Conservation (phyloP, 2,329 filamentous ascomycete species). For the Calonectria montana region DNA sequence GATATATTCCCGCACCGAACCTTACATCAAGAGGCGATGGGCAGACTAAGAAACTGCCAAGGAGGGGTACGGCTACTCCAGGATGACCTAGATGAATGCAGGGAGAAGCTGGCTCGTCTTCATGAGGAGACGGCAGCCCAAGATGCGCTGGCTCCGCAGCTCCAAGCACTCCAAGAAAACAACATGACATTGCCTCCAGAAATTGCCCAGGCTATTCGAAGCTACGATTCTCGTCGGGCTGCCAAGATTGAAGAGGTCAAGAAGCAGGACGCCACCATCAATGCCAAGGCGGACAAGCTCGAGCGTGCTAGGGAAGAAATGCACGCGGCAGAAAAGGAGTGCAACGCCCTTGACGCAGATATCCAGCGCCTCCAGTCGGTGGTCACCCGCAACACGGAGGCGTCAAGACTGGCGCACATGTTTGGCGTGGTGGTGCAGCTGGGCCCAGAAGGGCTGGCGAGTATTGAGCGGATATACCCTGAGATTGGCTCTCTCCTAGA, state of each 20-base stretch:
- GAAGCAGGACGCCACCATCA: slow-evolving; percentile 36
- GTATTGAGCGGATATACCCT: slow-evolving; percentile 44
- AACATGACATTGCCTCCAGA: slow-evolving; percentile 42
- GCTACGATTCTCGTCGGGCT: slow-evolving; percentile 38
- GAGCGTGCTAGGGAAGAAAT: slow-evolving; percentile 32
- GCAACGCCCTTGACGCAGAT: slow-evolving; percentile 34
- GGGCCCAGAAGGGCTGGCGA: slow-evolving; percentile 40
- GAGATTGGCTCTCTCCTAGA: slow-evolving; percentile 44
- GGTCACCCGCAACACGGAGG: slow-evolving; percentile 38
- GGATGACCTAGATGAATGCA: slow-evolving; percentile 33
- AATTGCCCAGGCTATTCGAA: slow-evolving; percentile 42
- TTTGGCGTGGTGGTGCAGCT: slow-evolving; percentile 42
- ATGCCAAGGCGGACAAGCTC: slow-evolving; percentile 33
- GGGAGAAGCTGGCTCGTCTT: slow-evolving; percentile 32
- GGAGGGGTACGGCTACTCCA: slow-evolving; percentile 33
- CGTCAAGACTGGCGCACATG: slow-evolving; percentile 39
- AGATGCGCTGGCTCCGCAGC: slow-evolving; percentile 39
- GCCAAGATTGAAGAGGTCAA: slow-evolving; percentile 43
- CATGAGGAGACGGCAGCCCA: slow-evolving; percentile 40
- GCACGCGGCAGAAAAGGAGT: slow-evolving; percentile 32
- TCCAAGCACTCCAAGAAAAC: slow-evolving; percentile 42
- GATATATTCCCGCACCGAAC: slow-evolving; percentile 44
- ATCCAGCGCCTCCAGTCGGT: slow-evolving; percentile 39
- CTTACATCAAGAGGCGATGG: slow-evolving; percentile 39
- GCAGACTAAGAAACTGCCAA: slow-evolving; percentile 35